These are phyloP conservation scores for Bryoerythrophyllum caledonicum DNA, from an alignment of 225 moss, liverwort and hornwort species.

Conservation along the genomic window DNA sequence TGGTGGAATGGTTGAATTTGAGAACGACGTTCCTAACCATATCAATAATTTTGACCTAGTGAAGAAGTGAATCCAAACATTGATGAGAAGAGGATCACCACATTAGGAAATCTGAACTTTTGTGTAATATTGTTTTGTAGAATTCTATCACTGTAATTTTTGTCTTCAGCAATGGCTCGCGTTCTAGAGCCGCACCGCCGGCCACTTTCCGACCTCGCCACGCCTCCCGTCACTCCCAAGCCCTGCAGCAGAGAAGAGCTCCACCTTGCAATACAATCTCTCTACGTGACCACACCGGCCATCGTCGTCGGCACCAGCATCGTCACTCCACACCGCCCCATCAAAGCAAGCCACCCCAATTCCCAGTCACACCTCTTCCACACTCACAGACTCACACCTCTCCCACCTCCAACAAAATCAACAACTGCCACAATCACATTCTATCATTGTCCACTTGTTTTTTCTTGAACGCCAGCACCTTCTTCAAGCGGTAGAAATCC, in stretches of 20 bases:
- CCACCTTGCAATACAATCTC: conserved; percentile 27
- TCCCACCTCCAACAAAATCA: background rate
- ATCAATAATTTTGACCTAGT: too few species aligned
- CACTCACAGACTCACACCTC: too few species aligned
- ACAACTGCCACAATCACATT: background rate
- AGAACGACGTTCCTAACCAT: background rate
- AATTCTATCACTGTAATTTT: too few species aligned
- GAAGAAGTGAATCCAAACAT: too few species aligned
- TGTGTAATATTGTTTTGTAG: too few species aligned
- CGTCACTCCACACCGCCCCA: conserved; percentile 50
- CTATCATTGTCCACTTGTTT: conserved; percentile 38
- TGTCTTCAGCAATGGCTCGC: conserved; percentile 36
- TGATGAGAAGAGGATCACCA: too few species aligned
- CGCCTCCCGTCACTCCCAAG: conserved; percentile 18
- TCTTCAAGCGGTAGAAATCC: conserved; percentile 76
- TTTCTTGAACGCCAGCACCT: conserved; percentile 67
- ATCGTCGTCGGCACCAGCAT: conserved; percentile 31
- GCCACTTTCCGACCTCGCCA: conserved; percentile 1
- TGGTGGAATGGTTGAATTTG: background rate
- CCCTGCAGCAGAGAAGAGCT: conserved; percentile 15
- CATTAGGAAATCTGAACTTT: too few species aligned
- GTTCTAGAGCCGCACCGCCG: conserved; percentile 21
- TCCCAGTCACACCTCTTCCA: background rate
- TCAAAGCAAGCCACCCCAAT: background rate
- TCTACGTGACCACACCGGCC: conserved; percentile 9